Base-by-base conservation (phyloP, 2,329 filamentous ascomycete genomes). In the Sclerotiophoma versabilis region DNA sequence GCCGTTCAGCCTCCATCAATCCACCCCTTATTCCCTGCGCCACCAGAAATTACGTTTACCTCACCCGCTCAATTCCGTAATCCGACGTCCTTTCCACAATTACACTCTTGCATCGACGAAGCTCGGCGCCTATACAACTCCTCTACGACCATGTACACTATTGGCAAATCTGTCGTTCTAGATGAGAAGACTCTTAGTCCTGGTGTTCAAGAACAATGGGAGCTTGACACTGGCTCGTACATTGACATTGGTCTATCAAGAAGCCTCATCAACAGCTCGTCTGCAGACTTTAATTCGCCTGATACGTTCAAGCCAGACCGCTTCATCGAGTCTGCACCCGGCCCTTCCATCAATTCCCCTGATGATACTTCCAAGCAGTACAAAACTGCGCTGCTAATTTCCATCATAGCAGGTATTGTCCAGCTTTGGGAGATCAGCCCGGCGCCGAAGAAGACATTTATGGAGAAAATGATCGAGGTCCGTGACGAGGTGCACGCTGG, bases 381-480 rank as follows among this genome's bases (percentile, higher is more conserved):
- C 39, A 66, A 63, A 33, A 65, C 62, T 3, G 62, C 66, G 0
- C 63, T 74, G 5, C 47, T 72, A 8, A 38, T 69, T 5, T 55
- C 70, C 1, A 56, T 74, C n/a, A 46, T 74, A 4, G 64, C 71
- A 26, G 71, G 72, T 20, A 59, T 75, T 7, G 53, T 62, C 14
- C 72, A 75, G 55, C 65, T 75, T 2, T 75, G 72, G 72, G 71
- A 74, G 8, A 65, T 75, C 25, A 41, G 48, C 1, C 60, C 71
- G 0, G 71, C 71, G 20, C 69, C 71, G 3, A 72, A 73, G 54
- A 74, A 72, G 56, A 61, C 54, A 4, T 58, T 74, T 27, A 56
- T 68, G 10, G 70, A 74, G 12, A 62, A 67, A 23, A 64, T 70
- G 61, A 62, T 68, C n/a, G 72, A 73, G 47, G 69, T 68, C 11